Evolutionary conservation across 805 yeast genomes (phyloP).

Genomic region (Maudiozyma saulgeensis): DNA sequence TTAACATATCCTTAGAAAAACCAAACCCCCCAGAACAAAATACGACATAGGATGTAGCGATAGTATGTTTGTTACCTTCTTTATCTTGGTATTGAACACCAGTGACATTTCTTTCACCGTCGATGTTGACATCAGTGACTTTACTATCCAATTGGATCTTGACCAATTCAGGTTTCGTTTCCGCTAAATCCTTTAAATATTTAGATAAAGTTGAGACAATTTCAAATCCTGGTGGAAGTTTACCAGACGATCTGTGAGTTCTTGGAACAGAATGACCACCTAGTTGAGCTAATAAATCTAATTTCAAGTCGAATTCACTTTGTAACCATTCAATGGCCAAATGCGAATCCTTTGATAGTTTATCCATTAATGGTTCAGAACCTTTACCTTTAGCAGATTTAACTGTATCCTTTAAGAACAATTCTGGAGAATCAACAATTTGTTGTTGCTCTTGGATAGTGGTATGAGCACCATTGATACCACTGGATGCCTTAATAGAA

Average conservation of each 20-base stretch:
- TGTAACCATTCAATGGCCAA: slow-evolving; percentile 70
- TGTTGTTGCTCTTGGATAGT: slow-evolving; percentile 43
- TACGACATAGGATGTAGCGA: slow-evolving; percentile 31
- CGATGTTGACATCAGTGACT: slow-evolving; percentile 28
- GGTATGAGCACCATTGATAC: slow-evolving; percentile 64
- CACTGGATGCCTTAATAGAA: slow-evolving; percentile 53
- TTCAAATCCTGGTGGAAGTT: slow-evolving; percentile 52
- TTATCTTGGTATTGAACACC: slow-evolving; percentile 36
- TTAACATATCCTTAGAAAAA: slow-evolving; percentile 31
- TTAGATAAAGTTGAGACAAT: slow-evolving; percentile 39
- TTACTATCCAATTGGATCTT: slow-evolving; percentile 33
- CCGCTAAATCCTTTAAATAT: slow-evolving; percentile 28
- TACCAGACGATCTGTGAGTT: slow-evolving; percentile 66
- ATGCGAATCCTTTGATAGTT: slow-evolving; percentile 51
- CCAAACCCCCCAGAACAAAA: slow-evolving; percentile 56
- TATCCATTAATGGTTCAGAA: slow-evolving; percentile 46
- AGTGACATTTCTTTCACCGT: slow-evolving; percentile 24
- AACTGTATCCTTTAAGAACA: slow-evolving; percentile 57
- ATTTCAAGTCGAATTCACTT: slow-evolving; percentile 48
- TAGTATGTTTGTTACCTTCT: slow-evolving; percentile 16
- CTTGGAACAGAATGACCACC: slow-evolving; percentile 79
- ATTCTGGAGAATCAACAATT: slow-evolving; percentile 47
- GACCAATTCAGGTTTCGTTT: slow-evolving; percentile 23
- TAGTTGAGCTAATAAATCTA: slow-evolving; percentile 59
- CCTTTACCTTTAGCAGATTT: slow-evolving; percentile 57